phyloP scores from a whole-genome alignment of 345 rosid species.

The Gossypium longicalyx region DNA sequence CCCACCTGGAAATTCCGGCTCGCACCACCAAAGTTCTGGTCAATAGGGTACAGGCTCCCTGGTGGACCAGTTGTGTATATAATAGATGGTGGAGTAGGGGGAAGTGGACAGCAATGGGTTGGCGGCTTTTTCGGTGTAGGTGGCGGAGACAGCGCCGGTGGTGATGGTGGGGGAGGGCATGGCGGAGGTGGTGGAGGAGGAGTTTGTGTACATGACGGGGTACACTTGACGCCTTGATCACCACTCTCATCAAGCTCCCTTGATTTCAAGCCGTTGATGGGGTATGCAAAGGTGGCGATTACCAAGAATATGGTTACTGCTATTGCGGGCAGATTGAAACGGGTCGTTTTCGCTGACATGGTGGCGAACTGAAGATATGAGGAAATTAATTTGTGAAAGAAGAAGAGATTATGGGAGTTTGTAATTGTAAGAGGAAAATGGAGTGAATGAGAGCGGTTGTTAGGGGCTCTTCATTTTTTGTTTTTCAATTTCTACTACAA shows the following conservation, averaged over 20 bases:
- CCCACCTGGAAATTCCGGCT: slow-evolving; percentile 22
- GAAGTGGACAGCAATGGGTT: slow-evolving; percentile 42
- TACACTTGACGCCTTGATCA: slow-evolving; percentile 37
- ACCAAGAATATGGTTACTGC: slow-evolving; percentile 15
- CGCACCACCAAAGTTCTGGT: slow-evolving; percentile 30
- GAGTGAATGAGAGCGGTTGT: slow-evolving; percentile 25
- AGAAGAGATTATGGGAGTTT: neutral
- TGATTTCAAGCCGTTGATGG: slow-evolving; percentile 19
- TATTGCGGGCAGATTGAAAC: neutral
- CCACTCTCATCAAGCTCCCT: slow-evolving; percentile 35
- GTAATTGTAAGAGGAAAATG: too few relatives aligned
- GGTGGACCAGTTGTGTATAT: slow-evolving; percentile 64
- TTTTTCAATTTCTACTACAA: slow-evolving; percentile 15
- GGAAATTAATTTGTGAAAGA: neutral
- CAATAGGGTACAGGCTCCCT: slow-evolving; percentile 53
- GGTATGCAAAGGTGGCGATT: slow-evolving; percentile 13
- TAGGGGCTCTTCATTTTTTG: neutral
- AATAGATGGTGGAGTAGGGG: slow-evolving; percentile 37
- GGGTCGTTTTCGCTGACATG: neutral
- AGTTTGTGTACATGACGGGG: slow-evolving; percentile 42
- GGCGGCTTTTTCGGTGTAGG: slow-evolving; percentile 39
- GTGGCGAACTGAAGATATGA: neutral
- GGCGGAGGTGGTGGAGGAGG: slow-evolving; percentile 57
- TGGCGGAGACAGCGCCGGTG: slow-evolving; percentile 43
- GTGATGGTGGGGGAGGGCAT: slow-evolving; percentile 39